These are phyloP conservation scores for Beauveria australis DNA, from an alignment of 2,329 filamentous ascomycete genomes.

Conservation along the genomic window DNA sequence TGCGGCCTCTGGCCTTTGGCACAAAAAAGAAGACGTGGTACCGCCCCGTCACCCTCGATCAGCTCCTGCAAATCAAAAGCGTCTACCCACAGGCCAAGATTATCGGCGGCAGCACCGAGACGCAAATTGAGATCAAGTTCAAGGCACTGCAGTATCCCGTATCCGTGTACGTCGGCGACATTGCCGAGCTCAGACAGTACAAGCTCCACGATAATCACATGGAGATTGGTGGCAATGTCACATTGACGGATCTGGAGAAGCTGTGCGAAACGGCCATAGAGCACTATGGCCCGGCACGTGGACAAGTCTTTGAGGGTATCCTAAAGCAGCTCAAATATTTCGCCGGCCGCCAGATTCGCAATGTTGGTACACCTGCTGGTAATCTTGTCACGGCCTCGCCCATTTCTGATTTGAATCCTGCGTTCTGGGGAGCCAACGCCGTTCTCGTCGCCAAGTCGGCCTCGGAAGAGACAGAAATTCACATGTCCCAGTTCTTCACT, in stretches of 20 bases:
- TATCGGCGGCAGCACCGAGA: slow-evolving; percentile 93
- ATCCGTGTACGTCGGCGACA: slow-evolving; percentile 89
- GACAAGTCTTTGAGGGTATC: slow-evolving; percentile 83
- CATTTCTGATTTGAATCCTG: slow-evolving; percentile 92
- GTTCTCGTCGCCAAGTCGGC: slow-evolving; percentile 73
- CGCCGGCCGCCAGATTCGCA: slow-evolving; percentile 89
- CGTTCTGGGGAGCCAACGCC: slow-evolving; percentile 81
- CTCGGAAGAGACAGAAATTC: slow-evolving; percentile 69
- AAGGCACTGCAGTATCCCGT: slow-evolving; percentile 85
- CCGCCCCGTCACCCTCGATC: slow-evolving; percentile 74
- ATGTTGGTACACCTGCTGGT: slow-evolving; percentile 93
- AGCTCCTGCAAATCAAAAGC: slow-evolving; percentile 86
- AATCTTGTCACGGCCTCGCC: slow-evolving; percentile 92
- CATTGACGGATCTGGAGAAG: slow-evolving; percentile 80
- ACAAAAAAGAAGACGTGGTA: slow-evolving; percentile 96
- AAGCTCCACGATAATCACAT: slow-evolving; percentile 69
- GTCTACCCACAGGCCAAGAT: slow-evolving; percentile 81
- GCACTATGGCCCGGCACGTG: slow-evolving; percentile 62
- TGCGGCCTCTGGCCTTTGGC: slow-evolving; percentile 76
- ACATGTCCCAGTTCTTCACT: slow-evolving; percentile 87
- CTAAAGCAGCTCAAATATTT: slow-evolving; percentile 93
- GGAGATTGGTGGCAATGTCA: slow-evolving; percentile 90
- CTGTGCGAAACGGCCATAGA: slow-evolving; percentile 73
- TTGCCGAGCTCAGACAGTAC: slow-evolving; percentile 79
- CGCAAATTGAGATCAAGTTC: slow-evolving; percentile 97